Base-by-base conservation (phyloP, 805 yeast genomes). In the Schwanniomyces yamadae region DNA sequence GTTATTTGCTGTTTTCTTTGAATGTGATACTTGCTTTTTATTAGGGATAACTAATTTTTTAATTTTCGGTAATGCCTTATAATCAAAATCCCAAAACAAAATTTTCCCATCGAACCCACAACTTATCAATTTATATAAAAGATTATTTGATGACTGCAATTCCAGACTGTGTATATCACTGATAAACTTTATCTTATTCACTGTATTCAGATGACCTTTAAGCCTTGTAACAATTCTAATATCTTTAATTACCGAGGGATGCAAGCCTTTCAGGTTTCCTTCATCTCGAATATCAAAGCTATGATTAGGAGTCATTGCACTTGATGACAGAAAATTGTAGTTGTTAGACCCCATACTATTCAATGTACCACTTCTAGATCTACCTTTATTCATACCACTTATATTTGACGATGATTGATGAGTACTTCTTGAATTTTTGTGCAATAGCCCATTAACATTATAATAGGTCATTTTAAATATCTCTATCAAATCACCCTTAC, bases 401-500 rank as follows among this genome's bases (percentile, higher is more conserved):
- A 33, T 18, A 23, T 33, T 40, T 24, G 44, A 34, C 1, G 36
- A 23, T 14, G 32, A 29, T 20, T 42, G 41, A 23, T 37, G 39
- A 31, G 12, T 34, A 26, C 24, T 37, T 2, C 34, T 28, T 9
- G 37, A 17, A 15, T 41, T 41, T 23, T 48, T 53, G 31, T 39
- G 45, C 29, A 66, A 42, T 12, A 67, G 44, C 2, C 64, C 66
- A 41, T 56, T 61, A 20, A 67, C 61, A 41, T 67, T 67, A 46
- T 65, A 67, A 50, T 66, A 68, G 27, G 61, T 57, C 56, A 68
- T 49, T 35, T 59, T 58, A 45, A 65, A 67, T 6, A 66, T 50
- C 40, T 67, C 73, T 23, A 68, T 60, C 28, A 66, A 43, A 39
- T 78, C 81, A 25, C 82, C 85, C 11, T 76, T 77, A 67, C 56